Evolutionary conservation across 2,329 filamentous ascomycete species (phyloP), one percentile per base, ranked within the genome.

Genomic region (Colletotrichum shisoi): DNA sequence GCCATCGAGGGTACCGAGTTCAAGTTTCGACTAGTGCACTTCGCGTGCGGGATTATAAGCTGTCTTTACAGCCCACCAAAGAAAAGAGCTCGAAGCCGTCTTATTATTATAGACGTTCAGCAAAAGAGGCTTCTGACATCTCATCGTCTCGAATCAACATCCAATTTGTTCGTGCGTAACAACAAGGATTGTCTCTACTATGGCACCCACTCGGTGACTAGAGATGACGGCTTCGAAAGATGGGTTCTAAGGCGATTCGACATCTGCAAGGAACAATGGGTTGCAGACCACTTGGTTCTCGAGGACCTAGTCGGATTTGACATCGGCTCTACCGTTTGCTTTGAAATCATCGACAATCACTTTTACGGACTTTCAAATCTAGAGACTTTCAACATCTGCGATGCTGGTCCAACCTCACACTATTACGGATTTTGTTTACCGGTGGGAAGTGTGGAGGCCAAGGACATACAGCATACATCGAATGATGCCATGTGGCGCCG

Each of bases 281-380:
- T 82, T 19, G 74, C 78, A 0, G 71, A 78, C 9, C 81, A 79
- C 45, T 73, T 89, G 5, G 79, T 85, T 44, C 77, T 92, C 3
- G 77, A 84, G 44, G 81, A 87, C 31, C 80, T 91, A 64, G 83
- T 85, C 49, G 90, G 89, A 1, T 83, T 81, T 19, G 89, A 91
- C 51, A 82, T 93, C 40, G 88, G 87, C 6, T 85, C 84, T 12
- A 88, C 86, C 0, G 80, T 91, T n/a, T 90, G 86, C 68, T 93
- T 94, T 72, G 89, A 91, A 68, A 85, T 93, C 21, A 81, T 91
- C 68, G 81, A 87, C 44, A 83, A 81, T 11, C 81, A 87, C 71
- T 87, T 94, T 48, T 93, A 93, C 71, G 89, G 84, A 0, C 78
- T 93, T 5, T 91, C 90, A 0, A 93, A 87, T 70, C 84, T 88